phyloP scores from a whole-genome alignment of 1,284 basidiomycete species.

The Filobasidium uniguttulatum region DNA sequence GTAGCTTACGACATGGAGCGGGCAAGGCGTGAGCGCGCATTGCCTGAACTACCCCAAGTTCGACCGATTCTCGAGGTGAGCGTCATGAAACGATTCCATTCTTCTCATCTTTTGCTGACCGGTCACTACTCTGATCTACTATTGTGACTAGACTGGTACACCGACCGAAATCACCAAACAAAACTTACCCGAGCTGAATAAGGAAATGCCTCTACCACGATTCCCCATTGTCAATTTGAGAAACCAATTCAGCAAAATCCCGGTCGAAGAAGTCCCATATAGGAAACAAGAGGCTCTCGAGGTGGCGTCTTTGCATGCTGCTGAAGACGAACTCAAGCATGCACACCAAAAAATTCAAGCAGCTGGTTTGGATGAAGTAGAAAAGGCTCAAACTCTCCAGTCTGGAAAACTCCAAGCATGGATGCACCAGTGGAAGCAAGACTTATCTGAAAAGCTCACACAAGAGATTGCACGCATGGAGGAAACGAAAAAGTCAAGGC shows the following conservation, averaged over 20 bases:
- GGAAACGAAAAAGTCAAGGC: neutral
- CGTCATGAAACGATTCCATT: too few relatives aligned
- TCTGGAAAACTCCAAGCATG: slow-evolving; percentile 52
- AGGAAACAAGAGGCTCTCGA: slow-evolving; percentile 71
- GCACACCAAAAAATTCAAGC: slow-evolving; percentile 50
- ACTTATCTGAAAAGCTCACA: slow-evolving; percentile 46
- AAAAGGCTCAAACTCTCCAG: slow-evolving; percentile 38
- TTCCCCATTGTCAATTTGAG: slow-evolving; percentile 51
- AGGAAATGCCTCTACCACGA: slow-evolving; percentile 19
- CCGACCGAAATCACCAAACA: too few relatives aligned
- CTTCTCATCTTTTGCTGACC: too few relatives aligned
- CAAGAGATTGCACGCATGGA: slow-evolving; percentile 46
- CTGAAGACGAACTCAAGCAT: slow-evolving; percentile 55
- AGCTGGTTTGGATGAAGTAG: slow-evolving; percentile 43
- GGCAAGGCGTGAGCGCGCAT: too few relatives aligned
- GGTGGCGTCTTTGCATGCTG: slow-evolving; percentile 69
- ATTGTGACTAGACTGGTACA: too few relatives aligned
- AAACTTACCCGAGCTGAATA: too few relatives aligned
- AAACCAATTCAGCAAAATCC: slow-evolving; percentile 42
- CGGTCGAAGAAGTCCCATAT: slow-evolving; percentile 47
- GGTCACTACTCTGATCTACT: too few relatives aligned
- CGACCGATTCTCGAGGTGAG: too few relatives aligned
- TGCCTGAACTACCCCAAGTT: too few relatives aligned
- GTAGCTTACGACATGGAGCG: too few relatives aligned
- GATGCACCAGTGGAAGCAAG: slow-evolving; percentile 81